A percentile compares a stretch with the other conserved stretches of the same genome.
phyloP scores from a whole-genome alignment of 352 stramenopile species.

The Pythium monospermum region DNA sequence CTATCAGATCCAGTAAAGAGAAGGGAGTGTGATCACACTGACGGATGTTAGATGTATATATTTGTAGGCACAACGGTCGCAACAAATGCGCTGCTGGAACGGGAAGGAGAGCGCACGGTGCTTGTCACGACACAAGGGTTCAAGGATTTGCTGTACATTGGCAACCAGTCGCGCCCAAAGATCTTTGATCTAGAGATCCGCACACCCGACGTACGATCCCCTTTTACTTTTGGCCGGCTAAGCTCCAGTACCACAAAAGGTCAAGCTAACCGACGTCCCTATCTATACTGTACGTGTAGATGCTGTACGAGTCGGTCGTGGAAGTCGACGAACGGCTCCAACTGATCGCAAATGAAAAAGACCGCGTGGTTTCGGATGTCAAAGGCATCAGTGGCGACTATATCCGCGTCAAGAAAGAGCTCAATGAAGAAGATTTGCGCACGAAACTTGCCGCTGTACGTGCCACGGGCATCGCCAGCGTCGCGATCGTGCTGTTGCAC shows the following conservation, averaged over 20 bases:
- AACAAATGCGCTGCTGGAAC: slow-evolving; percentile 98
- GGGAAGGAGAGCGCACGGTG: slow-evolving; percentile 92
- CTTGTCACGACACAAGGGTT: slow-evolving; percentile 96
- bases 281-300: slow-evolving; percentile 31
- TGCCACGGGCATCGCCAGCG: slow-evolving; percentile 86
- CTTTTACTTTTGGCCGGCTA: slow-evolving; percentile 1
- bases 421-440: slow-evolving; percentile 78
- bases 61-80: slow-evolving; percentile 93
- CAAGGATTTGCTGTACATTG: slow-evolving; percentile 96
- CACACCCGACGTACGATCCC: slow-evolving; percentile 61
- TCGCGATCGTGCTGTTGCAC: slow-evolving; percentile 95
- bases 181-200: slow-evolving; percentile 97
- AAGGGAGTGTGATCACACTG: not conserved
- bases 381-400: slow-evolving; percentile 88
- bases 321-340: slow-evolving; percentile 97
- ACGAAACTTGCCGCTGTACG: slow-evolving; percentile 56
- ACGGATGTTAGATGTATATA: not conserved
- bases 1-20: not conserved
- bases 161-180: slow-evolving; percentile 96
- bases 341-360: slow-evolving; percentile 71
- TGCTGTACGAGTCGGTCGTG: slow-evolving; percentile 96
- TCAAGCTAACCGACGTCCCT: not conserved
- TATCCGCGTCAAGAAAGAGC: slow-evolving; percentile 73
- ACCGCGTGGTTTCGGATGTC: slow-evolving; percentile 49
- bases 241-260: no score